Evolutionary conservation across 192 early-diverging fungal genomes (phyloP), one percentile per base, ranked within the genome.

Genomic region (Rhizoclosmatium globosum): DNA sequence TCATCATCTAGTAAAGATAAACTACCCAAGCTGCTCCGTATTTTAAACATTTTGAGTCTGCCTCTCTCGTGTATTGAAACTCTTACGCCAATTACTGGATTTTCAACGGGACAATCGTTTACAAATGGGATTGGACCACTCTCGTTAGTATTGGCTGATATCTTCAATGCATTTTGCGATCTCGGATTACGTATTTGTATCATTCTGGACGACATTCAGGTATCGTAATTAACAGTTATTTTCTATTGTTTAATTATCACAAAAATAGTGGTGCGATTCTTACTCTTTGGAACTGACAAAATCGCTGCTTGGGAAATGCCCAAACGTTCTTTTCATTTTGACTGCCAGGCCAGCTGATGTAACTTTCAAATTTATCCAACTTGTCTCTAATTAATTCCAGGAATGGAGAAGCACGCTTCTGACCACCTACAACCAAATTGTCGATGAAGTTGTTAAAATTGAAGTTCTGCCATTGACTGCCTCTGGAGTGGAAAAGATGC

Each of bases 201-300:
- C 42, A 58, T 57, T 31, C 38, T 71, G n/a, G 70, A 71, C 50
- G 56, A 71, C 38, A 71, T 71, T 71, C 70, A 71, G 3, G 57
- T 58, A 58, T n/a, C 57, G 17, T 2, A 58, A 58, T n/a, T 6
- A 58, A 0, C 21, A 58, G 17, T 58, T 17, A n/a, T 58, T 58
- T 58, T 58, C 2, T n/a, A 0, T n/a, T n/a, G 57, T 58, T 58
- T 58, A 21, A 58, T n/a, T 21, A 21, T 17, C 17, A 17, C 21
- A 21, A 2, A 21, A 17, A 58, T 21, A 58, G 41, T 71, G 70
- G 70, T 71, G 70, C 38, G 70, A 71, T 44, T 71, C 70, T 15
- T 58, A 57, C 31, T 71, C 70, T n/a, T 19, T 71, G 21, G 70
- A 71, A 21, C 42, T 71, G 19, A n/a, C 56, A 3, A 57, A 57